phyloP scores from a whole-genome alignment of 2,329 filamentous ascomycete species.

The Penicillium sclerotigenum region DNA sequence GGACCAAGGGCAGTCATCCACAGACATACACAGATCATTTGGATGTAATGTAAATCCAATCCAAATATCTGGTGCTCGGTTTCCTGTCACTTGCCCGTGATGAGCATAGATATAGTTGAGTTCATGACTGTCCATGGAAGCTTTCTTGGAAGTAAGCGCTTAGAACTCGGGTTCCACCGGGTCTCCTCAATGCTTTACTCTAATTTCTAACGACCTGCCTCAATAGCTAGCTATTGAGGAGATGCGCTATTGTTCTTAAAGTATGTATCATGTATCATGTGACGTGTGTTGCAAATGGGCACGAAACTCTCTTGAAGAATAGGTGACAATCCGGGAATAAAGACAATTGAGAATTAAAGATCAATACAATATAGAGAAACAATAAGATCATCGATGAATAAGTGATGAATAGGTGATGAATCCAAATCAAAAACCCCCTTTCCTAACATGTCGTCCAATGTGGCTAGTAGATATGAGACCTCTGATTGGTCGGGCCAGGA shows the following conservation, averaged over 20 bases:
- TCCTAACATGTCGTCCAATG: conserved; percentile 7
- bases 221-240: not conserved
- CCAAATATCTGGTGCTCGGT: not conserved
- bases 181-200: not conserved
- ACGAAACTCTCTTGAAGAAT: not conserved
- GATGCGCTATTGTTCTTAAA: not conserved
- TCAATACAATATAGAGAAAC: not conserved
- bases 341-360: not conserved
- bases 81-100: not conserved
- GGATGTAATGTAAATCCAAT: not conserved
- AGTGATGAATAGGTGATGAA: not conserved
- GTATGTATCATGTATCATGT: conserved; percentile 10
- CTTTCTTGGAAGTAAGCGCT: not conserved
- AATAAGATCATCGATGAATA: not conserved
- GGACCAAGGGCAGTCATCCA: too few relatives aligned
- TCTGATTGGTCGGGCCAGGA: conserved; percentile 8
- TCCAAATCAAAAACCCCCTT: conserved; percentile 4
- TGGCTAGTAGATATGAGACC: conserved; percentile 8
- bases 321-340: not conserved
- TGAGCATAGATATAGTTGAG: not conserved
- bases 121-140: not conserved
- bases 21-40: too few relatives aligned
- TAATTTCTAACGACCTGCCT: not conserved
- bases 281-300: not conserved
- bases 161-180: too few relatives aligned